Base-by-base conservation (phyloP, 2,329 filamentous ascomycete genomes). In the Nemania bipapillata region DNA sequence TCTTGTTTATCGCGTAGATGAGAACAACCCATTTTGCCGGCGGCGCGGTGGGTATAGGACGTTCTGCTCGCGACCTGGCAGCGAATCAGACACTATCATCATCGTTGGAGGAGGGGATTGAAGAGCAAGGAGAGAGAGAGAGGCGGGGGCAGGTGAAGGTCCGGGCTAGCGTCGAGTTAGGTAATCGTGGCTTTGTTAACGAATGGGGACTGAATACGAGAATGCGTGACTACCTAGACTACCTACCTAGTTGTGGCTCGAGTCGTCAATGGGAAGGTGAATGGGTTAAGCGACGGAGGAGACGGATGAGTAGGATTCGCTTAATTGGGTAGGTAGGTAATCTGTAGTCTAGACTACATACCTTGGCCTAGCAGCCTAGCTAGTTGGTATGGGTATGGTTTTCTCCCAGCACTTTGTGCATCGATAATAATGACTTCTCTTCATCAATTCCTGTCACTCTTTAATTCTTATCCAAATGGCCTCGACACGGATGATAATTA, bases 1-100 rank as follows among this genome's bases (percentile, higher is more conserved):
- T n/a, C 7, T 37, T 11, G 28, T 35, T 5, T 6, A 15, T 47
- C 5, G 15, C 8, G 22, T 17, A 65, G 63, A 65, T 22, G n/a
- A 20, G 37, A 17, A 32, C 22, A 47, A 52, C 12, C 50, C 49
- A 1, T 40, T 22, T 6, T 65, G 56, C 56, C 22, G 56, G 56
- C 24, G 22, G 4, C 7, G n/a, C 3, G 4, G 26, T 12, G 63
- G 56, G 4, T 54, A 60, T 26, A 50, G 22, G 26, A 28, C 37
- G 3, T 62, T 57, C n/a, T 66, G 58, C 42, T 28, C n/a, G 12
- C 35, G 35, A 22, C n/a, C 2, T 12, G n/a, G 24, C 4, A 50
- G 32, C 7, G 49, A 54, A 28, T 20, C 4, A 24, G 30, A 24
- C 30, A 28, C 45, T 4, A 28, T 60, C 20, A 37, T 53, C 26